phyloP scores from a whole-genome alignment of 495 filamentous ascomycete species.

The Daldinia grandis region DNA sequence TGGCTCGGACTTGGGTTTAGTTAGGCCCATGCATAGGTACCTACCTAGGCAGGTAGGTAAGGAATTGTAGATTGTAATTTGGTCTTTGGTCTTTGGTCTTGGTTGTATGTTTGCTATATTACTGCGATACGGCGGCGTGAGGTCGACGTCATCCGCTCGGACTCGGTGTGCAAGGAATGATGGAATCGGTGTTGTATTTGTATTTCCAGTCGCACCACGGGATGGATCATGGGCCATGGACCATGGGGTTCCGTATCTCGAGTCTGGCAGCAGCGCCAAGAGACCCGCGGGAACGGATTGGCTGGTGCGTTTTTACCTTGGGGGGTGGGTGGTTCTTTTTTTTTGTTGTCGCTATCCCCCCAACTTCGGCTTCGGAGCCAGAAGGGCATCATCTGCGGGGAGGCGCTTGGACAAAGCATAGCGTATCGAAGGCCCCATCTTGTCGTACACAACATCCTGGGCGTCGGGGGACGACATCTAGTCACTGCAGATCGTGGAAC shows the following conservation, averaged over 20 bases:
- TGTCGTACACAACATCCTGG: conserved; percentile 16
- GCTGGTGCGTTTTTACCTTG: conserved; percentile 16
- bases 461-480: conserved; percentile 5
- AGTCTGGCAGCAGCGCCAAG: conserved; percentile 32
- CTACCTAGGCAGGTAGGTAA: background rate
- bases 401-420: conserved; percentile 24
- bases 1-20: background rate
- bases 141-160: conserved; percentile 29
- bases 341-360: conserved; percentile 4
- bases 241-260: conserved; percentile 18
- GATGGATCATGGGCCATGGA: background rate
- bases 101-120: conserved; percentile 18
- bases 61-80: conserved; percentile 24
- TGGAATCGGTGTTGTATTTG: conserved; percentile 31
- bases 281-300: conserved; percentile 33
- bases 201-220: background rate
- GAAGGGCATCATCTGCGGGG: conserved; percentile 28
- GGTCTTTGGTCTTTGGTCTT: too few species aligned
- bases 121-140: conserved; percentile 18
- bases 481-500: conserved; percentile 15
- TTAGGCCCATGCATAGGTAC: too few species aligned
- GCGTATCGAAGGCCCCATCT: conserved; percentile 5
- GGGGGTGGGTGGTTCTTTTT: too few species aligned
- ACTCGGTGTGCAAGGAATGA: conserved; percentile 36
- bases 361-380: background rate